Conservation (phyloP, 352 stramenopile species). For the Globisporangium megalacanthum region DNA sequence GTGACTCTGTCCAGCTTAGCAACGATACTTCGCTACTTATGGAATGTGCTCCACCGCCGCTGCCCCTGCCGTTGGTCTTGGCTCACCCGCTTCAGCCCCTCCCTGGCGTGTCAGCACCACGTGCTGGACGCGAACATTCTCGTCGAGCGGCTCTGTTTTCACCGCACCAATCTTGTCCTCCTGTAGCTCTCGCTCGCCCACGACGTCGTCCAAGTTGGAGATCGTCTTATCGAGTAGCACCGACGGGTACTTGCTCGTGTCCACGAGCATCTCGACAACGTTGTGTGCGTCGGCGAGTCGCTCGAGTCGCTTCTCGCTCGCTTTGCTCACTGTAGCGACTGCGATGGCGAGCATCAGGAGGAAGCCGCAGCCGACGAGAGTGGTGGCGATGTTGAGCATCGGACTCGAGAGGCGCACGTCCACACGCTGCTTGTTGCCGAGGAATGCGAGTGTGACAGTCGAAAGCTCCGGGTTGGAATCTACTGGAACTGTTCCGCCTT, state of each 20-base stretch:
- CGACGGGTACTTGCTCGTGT: slow-evolving; percentile 1
- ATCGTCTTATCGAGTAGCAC: slow-evolving; percentile 6
- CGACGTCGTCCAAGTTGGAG: not conserved
- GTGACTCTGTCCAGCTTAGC: no score
- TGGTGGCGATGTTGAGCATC: slow-evolving; percentile 5
- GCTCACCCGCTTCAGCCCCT: not conserved
- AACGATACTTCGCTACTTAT: no score
- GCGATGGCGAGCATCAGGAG: slow-evolving; percentile 1
- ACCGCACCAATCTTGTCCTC: not conserved
- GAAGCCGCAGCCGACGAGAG: slow-evolving; percentile 2
- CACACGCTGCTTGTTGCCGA: slow-evolving; percentile 10
- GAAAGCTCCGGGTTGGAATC: not conserved
- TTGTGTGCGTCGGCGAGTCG: slow-evolving; percentile 3
- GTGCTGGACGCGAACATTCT: not conserved
- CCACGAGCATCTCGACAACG: slow-evolving; percentile 1
- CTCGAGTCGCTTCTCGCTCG: not conserved
- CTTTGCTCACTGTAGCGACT: not conserved
- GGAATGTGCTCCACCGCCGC: not conserved
- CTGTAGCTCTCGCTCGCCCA: not conserved
- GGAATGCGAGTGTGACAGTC: slow-evolving; percentile 6
- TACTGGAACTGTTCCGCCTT: not conserved
- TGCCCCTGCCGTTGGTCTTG: not conserved
- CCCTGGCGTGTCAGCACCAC: not conserved
- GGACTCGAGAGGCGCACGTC: slow-evolving; percentile 8
- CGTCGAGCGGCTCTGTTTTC: not conserved